phyloP scores from a whole-genome alignment of 805 yeast species.

The Candida schatavii region DNA sequence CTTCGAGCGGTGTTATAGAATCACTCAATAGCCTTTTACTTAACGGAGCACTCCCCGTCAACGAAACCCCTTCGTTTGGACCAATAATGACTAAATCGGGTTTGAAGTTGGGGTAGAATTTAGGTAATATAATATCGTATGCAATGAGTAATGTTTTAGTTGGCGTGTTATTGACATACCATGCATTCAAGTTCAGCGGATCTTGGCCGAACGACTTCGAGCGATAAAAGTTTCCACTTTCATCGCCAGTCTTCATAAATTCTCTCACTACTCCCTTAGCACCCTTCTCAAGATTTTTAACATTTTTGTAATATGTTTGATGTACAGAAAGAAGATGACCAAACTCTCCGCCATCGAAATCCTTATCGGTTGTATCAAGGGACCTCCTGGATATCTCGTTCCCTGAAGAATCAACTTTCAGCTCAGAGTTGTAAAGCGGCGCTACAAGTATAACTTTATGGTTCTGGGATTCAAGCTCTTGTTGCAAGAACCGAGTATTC shows the following conservation, averaged over 20 bases:
- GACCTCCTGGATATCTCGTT: slow-evolving; percentile 1
- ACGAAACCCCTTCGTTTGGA: slow-evolving; percentile 28
- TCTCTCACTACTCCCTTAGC: slow-evolving; percentile 18
- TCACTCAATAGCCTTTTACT: slow-evolving; percentile 7
- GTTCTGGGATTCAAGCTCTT: slow-evolving; percentile 24
- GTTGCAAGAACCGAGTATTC: slow-evolving; percentile 27
- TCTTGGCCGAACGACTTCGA: slow-evolving; percentile 30
- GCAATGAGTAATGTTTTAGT: slow-evolving; percentile 23
- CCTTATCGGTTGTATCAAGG: slow-evolving; percentile 2
- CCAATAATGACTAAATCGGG: slow-evolving; percentile 35
- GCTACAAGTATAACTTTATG: slow-evolving; percentile 33
- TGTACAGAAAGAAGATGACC: slow-evolving; percentile 29
- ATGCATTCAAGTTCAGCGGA: slow-evolving; percentile 26
- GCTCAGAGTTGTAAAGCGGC: slow-evolving; percentile 22
- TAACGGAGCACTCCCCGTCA: slow-evolving; percentile 6
- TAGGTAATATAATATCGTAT: slow-evolving; percentile 24
- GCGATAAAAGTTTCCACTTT: slow-evolving; percentile 1
- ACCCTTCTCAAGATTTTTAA: slow-evolving; percentile 10
- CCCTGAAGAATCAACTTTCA: not conserved
- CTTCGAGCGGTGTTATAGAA: slow-evolving; percentile 9
- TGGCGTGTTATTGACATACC: slow-evolving; percentile 34
- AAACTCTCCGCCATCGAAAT: slow-evolving; percentile 31
- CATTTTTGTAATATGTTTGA: slow-evolving; percentile 26
- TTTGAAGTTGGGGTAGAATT: slow-evolving; percentile 19
- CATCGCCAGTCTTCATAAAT: not conserved